Conservation (phyloP, 495 filamentous ascomycete species). For the Barbatosphaeria neglecta region DNA sequence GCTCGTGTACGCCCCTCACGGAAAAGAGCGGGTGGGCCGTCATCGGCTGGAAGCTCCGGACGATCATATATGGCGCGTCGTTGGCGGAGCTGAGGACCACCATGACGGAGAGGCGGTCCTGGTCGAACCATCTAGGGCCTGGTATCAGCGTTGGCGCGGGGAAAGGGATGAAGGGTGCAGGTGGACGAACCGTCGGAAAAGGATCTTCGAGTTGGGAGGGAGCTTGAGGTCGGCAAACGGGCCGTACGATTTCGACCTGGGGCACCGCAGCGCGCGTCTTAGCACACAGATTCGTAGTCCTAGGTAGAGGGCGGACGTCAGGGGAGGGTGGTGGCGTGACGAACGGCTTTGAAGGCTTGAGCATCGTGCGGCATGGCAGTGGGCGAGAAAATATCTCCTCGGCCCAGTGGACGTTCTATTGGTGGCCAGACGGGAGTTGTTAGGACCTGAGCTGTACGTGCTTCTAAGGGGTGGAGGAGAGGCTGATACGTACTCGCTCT, state of each 20-base stretch:
- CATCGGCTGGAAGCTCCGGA: constrained; percentile 19
- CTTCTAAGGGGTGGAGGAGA: too few species aligned
- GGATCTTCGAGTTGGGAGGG: constrained; percentile 30
- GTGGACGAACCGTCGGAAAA: constrained; percentile 36
- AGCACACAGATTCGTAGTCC: not conserved
- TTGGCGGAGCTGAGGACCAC: constrained; percentile 29
- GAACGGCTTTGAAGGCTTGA: constrained; percentile 27
- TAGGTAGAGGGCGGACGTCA: too few species aligned
- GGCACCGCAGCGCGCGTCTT: not conserved
- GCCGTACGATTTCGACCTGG: constrained; percentile 21
- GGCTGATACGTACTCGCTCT: constrained; percentile 16
- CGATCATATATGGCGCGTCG: constrained; percentile 28
- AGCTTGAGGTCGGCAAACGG: constrained; percentile 30
- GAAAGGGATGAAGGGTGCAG: not conserved
- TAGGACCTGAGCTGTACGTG: too few species aligned
- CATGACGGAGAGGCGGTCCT: constrained; percentile 37
- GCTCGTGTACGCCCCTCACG: constrained; percentile 33
- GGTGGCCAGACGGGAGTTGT: too few species aligned
- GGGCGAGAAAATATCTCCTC: constrained; percentile 45
- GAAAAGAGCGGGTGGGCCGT: constrained; percentile 33
- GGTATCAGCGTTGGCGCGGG: not conserved
- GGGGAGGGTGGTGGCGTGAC: not conserved
- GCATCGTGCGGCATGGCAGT: constrained; percentile 34
- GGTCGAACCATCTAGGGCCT: constrained; percentile 33
- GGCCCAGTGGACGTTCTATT: constrained; percentile 37